A percentile compares a stretch with the other conserved stretches of the same genome.
These are phyloP conservation scores for Mikania micrantha DNA, from an alignment of 129 eudicot species.

Conservation along the genomic window DNA sequence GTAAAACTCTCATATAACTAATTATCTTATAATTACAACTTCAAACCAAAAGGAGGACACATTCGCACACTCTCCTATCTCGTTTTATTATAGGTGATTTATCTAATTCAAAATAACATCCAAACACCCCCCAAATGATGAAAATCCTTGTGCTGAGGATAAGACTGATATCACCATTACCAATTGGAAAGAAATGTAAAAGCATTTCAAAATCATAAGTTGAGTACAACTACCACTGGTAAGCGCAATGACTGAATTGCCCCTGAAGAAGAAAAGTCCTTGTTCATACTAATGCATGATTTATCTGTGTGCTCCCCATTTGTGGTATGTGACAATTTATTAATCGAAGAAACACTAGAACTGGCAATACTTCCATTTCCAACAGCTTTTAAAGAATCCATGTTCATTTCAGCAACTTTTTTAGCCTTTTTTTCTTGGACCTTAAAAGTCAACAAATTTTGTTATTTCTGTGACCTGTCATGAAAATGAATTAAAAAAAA, in stretches of 20 bases:
- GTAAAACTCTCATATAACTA: background rate
- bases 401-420: slow-evolving; percentile 76
- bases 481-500: background rate
- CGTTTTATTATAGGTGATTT: background rate
- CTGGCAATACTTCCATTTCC: slow-evolving; percentile 70
- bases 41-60: background rate
- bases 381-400: slow-evolving; percentile 54
- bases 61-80: background rate
- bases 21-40: background rate
- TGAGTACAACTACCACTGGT: slow-evolving; percentile 94
- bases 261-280: slow-evolving; percentile 60
- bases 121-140: background rate
- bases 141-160: background rate
- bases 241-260: slow-evolving; percentile 68
- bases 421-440: slow-evolving; percentile 97
- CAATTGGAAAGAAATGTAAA: background rate
- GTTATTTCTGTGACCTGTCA: background rate
- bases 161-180: background rate
- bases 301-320: slow-evolving; percentile 70
- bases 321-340: slow-evolving; percentile 38
- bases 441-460: slow-evolving; percentile 32
- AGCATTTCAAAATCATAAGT: slow-evolving; percentile 28
- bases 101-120: background rate
- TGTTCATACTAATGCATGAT: slow-evolving; percentile 48
- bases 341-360: slow-evolving; percentile 52